Percentiles rank a stretch among this genome's conserved stretches.
Evolutionary conservation across 2,329 filamentous ascomycete genomes (phyloP).

Genomic region (Botrytis fabae): DNA sequence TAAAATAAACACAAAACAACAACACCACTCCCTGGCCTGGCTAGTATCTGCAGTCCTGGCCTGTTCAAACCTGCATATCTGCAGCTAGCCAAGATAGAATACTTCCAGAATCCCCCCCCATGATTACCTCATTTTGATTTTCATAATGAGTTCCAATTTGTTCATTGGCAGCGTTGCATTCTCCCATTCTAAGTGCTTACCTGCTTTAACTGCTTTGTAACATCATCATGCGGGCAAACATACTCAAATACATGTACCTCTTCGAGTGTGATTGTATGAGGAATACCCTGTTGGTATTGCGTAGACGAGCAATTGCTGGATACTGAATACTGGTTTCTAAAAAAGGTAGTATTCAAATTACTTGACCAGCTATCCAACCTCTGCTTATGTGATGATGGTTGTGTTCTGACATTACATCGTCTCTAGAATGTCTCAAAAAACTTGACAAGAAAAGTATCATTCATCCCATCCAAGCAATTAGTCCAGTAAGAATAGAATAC

Average conservation of each 20-base stretch:
- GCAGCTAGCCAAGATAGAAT: constrained; percentile 19
- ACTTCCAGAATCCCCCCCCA: constrained; percentile 20
- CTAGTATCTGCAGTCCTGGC: constrained; percentile 5
- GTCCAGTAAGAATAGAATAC: constrained; percentile 16
- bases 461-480: constrained; percentile 14
- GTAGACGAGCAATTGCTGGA: not conserved
- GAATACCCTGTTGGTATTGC: not conserved
- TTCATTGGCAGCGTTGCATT: constrained; percentile 1
- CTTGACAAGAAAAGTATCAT: constrained; percentile 13
- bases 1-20: constrained; percentile 16
- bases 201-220: constrained; percentile 1
- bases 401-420: constrained; percentile 14
- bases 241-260: not conserved
- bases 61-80: constrained; percentile 8
- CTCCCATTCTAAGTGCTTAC: constrained; percentile 23
- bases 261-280: not conserved
- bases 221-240: not conserved
- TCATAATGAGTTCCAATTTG: not conserved
- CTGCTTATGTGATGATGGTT: constrained; percentile 18
- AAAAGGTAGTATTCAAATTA: not conserved
- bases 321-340: not conserved
- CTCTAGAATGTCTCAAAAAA: constrained; percentile 23
- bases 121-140: constrained; percentile 22
- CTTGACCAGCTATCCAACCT: not conserved
- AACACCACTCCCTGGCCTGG: constrained; percentile 2